Base-by-base conservation (phyloP, 164 flowering plant genomes). In the Cinnamomum chago region DNA sequence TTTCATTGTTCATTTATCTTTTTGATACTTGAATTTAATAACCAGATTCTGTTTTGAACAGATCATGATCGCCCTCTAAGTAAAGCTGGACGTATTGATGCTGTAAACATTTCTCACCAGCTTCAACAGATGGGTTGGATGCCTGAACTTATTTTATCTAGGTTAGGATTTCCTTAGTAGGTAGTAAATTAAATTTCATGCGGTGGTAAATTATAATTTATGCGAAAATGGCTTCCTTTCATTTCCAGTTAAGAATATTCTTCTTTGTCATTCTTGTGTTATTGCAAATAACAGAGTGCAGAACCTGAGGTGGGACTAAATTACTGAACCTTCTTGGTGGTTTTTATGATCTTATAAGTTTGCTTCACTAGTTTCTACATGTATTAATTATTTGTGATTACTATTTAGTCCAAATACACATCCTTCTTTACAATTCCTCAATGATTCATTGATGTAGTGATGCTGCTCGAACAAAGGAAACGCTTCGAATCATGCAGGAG, bases 61-160 rank as follows among this genome's bases (percentile, higher is more conserved):
- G 98, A 95, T 85, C 97, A 95, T 79, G 97, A 91, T 75, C 92
- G 97, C 18, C 97, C 97, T 50, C 79, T 95, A 81, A 95, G 92
- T 83, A 86, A 85, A 82, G 76, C 82, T 30, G 98, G 98, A 66
- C 85, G 82, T 33, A 81, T 72, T 50, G 98, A 91, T 85, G 97
- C 97, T 76, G 79, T 83, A 35, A 82, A 75, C 69, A 83, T 95
- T 35, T 82, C 97, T 58, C 79, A 65, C 65, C 88, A 87, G 85
- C 92, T 95, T 70, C 89, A 84, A 73, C 82, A 84, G 73, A 70
- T 91, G 84, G 93, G 91, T 77, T 95, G 97, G 97, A 76, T 95
- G 71, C 98, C 98, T 77, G 79, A 95, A 75, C 95, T 95, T 70
- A 89, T 95, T 68, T 78, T 95, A 58, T 91, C 86, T 52, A 95